These are phyloP conservation scores for Ajuga chamaepitys DNA, from an alignment of 257 asterid species.

Conservation along the genomic window DNA sequence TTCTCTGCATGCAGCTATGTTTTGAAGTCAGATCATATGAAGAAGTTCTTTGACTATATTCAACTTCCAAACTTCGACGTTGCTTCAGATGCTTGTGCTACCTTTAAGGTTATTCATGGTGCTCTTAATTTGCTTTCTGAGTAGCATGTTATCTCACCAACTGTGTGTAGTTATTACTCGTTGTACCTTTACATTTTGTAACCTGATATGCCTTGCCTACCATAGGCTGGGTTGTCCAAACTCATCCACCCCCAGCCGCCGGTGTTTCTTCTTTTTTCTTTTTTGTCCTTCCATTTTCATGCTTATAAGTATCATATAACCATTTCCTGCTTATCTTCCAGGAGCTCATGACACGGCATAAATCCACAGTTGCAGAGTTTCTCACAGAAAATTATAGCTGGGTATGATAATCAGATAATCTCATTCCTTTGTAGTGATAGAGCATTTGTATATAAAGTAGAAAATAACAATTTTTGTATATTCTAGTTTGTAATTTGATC, in stretches of 20 bases:
- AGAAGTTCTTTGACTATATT: conserved; percentile 63
- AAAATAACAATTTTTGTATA: neutral
- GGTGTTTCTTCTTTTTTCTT: too few relatives aligned
- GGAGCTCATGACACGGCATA: conserved; percentile 94
- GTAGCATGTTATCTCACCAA: neutral
- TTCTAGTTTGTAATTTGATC: neutral
- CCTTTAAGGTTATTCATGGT: conserved; percentile 58
- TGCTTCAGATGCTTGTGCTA: conserved; percentile 92
- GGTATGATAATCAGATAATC: conserved; percentile 46
- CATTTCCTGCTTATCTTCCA: conserved; percentile 25
- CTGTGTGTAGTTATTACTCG: neutral
- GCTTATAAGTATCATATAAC: neutral
- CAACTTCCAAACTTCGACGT: conserved; percentile 85
- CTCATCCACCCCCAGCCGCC: too few relatives aligned
- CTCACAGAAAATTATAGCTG: conserved; percentile 56
- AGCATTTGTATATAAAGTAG: neutral
- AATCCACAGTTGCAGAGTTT: conserved; percentile 78
- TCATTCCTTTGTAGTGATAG: neutral
- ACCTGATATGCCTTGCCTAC: neutral
- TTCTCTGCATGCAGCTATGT: conserved; percentile 42
- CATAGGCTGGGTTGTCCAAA: neutral
- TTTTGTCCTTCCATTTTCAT: neutral
- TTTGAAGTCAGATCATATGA: conserved; percentile 55
- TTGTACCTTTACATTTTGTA: neutral
- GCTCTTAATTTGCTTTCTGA: conserved; percentile 1